Evolutionary conservation across 2,329 filamentous ascomycete genomes (phyloP).

Genomic region (Chrysoporthe puriensis): DNA sequence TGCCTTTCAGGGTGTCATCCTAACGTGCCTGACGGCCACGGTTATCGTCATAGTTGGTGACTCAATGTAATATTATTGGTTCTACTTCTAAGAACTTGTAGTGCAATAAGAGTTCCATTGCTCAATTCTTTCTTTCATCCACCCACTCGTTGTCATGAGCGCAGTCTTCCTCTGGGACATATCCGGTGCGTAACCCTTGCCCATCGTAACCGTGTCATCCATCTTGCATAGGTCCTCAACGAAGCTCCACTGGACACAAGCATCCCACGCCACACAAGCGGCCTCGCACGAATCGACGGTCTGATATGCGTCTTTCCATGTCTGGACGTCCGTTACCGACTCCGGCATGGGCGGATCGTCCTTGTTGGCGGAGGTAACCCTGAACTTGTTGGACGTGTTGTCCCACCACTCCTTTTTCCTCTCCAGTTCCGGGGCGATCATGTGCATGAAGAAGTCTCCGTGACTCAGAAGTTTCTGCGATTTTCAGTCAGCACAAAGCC

Average conservation of each 20-base stretch:
- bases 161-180: constrained; percentile 34
- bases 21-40: too few species aligned
- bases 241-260: constrained; percentile 36
- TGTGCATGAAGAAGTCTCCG: constrained; percentile 33
- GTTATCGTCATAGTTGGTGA: background rate
- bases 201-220: constrained; percentile 32
- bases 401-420: constrained; percentile 35
- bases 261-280: constrained; percentile 33
- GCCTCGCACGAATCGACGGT: constrained; percentile 35
- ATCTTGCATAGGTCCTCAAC: constrained; percentile 36
- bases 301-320: constrained; percentile 34
- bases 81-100: background rate
- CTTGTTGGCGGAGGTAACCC: constrained; percentile 33
- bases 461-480: constrained; percentile 30
- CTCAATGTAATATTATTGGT: background rate
- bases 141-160: constrained; percentile 35
- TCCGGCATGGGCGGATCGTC: constrained; percentile 29
- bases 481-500: background rate
- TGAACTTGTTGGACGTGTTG: constrained; percentile 34
- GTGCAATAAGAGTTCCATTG: constrained; percentile 12
- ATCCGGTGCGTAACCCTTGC: constrained; percentile 32
- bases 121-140: constrained; percentile 27
- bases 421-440: constrained; percentile 33
- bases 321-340: constrained; percentile 24
- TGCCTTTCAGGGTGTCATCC: too few species aligned